phyloP scores from a whole-genome alignment of 345 rosid genomes.

The Arabis hirsuta region DNA sequence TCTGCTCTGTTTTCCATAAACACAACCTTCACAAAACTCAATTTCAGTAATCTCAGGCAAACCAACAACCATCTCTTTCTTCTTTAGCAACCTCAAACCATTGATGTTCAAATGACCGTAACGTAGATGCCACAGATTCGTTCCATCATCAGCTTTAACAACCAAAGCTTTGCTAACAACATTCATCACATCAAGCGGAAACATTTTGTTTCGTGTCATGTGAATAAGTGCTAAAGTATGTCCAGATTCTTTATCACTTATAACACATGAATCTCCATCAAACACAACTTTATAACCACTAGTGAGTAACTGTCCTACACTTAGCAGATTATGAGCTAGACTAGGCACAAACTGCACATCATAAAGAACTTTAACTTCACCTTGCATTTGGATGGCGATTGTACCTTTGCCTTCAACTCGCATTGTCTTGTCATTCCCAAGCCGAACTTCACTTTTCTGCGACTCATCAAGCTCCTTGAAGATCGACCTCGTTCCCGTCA shows the following conservation, averaged over 20 bases:
- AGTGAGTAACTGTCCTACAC: neutral
- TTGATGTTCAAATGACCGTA: neutral
- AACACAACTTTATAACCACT: neutral
- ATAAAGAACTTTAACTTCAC: neutral
- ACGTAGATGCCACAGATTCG: neutral
- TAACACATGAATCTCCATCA: neutral
- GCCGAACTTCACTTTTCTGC: neutral
- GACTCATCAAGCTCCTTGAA: neutral
- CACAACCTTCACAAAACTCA: neutral
- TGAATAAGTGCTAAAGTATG: neutral
- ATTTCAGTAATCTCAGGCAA: neutral
- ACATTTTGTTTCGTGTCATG: neutral
- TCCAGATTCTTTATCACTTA: neutral
- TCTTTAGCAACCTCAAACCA: neutral
- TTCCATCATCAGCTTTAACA: neutral
- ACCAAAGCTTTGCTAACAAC: neutral
- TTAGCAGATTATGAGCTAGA: neutral
- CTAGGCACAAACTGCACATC: neutral
- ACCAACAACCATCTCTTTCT: neutral
- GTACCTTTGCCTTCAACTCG: neutral
- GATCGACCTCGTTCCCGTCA: neutral
- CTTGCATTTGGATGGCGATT: neutral
- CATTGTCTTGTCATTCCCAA: neutral
- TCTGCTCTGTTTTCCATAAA: neutral
- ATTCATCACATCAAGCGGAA: neutral